Evolutionary conservation across 371 early-diverging fungal genomes (phyloP).

Genomic region (Nematocida ausubeli): DNA sequence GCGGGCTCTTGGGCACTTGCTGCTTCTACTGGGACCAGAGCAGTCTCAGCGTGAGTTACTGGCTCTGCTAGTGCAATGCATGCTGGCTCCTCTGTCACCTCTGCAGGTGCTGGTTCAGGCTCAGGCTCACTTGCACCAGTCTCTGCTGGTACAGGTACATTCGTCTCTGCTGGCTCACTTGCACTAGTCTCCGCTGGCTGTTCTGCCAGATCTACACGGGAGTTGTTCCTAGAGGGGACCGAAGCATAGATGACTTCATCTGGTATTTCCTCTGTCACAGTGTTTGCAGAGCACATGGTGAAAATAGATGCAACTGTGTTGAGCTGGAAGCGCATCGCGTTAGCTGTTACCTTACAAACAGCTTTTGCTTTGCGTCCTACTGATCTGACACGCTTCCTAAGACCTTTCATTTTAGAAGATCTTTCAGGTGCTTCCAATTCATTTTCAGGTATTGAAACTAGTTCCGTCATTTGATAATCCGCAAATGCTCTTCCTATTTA

Average conservation of each 20-base stretch:
- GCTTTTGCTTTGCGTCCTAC: neutral
- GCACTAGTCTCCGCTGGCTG: too few species aligned
- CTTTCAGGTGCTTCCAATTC: neutral
- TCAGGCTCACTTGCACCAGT: neutral
- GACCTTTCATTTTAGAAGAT: neutral
- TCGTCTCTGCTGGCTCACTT: neutral
- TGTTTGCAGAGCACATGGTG: neutral
- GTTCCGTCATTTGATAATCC: neutral
- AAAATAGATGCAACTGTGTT: neutral
- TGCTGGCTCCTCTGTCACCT: neutral
- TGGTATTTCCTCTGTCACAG: neutral
- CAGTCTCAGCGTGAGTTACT: too few species aligned
- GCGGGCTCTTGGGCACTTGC: neutral
- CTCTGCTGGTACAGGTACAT: neutral
- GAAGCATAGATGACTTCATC: neutral
- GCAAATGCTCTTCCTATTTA: neutral
- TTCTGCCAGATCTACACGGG: too few species aligned
- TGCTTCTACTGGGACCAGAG: too few species aligned
- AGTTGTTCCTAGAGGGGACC: neutral
- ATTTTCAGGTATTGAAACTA: neutral
- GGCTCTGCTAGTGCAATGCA: too few species aligned
- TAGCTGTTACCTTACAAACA: neutral
- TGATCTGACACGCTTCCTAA: neutral
- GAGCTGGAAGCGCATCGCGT: neutral
- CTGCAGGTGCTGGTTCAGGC: neutral